Evolutionary conservation across 768 basidiomycete species (phyloP).

Genomic region (Cystobasidium tubakii): DNA sequence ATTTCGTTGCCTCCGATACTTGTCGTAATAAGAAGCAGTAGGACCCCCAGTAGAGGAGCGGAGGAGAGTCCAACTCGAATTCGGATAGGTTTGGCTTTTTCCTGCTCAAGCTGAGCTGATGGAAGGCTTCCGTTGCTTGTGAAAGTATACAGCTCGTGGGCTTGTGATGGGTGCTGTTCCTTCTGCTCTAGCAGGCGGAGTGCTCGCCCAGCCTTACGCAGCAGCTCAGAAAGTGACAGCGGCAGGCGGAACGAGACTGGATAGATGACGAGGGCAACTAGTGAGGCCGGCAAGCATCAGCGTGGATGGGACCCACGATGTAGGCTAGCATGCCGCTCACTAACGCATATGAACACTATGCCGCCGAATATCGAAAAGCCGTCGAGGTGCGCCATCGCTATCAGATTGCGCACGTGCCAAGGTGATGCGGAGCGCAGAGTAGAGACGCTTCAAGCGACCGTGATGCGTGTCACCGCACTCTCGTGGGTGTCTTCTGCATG

Average conservation of each 20-base stretch:
- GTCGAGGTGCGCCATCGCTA: constrained; percentile 31
- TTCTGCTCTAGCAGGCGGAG: constrained; percentile 38
- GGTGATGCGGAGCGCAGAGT: not conserved
- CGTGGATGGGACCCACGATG: not conserved
- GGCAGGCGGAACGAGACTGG: constrained; percentile 39
- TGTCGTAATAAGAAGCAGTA: constrained; percentile 51
- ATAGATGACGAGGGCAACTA: constrained; percentile 41
- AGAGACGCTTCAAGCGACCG: too few relatives aligned
- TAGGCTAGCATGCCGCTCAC: constrained; percentile 23
- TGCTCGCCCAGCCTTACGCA: not conserved
- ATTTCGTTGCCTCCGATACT: constrained; percentile 55
- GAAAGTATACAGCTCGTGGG: not conserved
- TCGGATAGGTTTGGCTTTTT: constrained; percentile 29
- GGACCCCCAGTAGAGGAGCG: constrained; percentile 52
- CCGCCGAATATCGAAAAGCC: constrained; percentile 39
- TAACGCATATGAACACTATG: constrained; percentile 41
- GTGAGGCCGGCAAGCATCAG: not conserved
- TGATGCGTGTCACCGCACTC: too few relatives aligned
- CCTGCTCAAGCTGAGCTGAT: not conserved
- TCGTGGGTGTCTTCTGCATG: not conserved
- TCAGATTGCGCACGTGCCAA: not conserved
- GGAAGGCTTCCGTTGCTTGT: not conserved
- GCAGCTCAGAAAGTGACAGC: not conserved
- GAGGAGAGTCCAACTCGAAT: constrained; percentile 47
- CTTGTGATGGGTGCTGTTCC: not conserved